Percentiles rank a stretch among this genome's conserved stretches.
phyloP scores from a whole-genome alignment of 2,329 filamentous ascomycete genomes.

The Neurospora sp. region DNA sequence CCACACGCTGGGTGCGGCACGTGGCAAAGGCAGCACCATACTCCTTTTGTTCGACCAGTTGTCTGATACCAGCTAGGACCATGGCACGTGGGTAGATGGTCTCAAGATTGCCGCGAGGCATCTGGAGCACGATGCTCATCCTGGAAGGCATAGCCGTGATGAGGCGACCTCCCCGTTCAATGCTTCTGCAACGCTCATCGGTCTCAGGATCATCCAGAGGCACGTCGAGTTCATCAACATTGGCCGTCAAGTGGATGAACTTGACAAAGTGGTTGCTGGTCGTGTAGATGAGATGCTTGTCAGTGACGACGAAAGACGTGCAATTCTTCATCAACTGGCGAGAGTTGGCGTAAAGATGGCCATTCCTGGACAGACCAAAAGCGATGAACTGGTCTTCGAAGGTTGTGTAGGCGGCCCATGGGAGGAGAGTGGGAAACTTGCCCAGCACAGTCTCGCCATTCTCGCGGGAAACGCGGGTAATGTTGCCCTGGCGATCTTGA shows the following conservation, averaged over 20 bases:
- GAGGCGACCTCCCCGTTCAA: slow-evolving; percentile 80
- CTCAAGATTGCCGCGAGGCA: slow-evolving; percentile 92
- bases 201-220: slow-evolving; percentile 82
- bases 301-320: slow-evolving; percentile 79
- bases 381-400: slow-evolving; percentile 32
- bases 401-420: slow-evolving; percentile 41
- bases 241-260: slow-evolving; percentile 70
- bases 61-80: slow-evolving; percentile 81
- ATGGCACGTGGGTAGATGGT: slow-evolving; percentile 90
- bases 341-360: slow-evolving; percentile 69
- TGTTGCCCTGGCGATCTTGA: slow-evolving; percentile 36
- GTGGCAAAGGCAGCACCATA: slow-evolving; percentile 79
- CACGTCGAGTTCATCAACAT: slow-evolving; percentile 60
- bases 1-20: slow-evolving; percentile 86
- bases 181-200: slow-evolving; percentile 83
- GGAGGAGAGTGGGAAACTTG: slow-evolving; percentile 37
- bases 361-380: slow-evolving; percentile 63
- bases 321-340: slow-evolving; percentile 72
- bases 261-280: slow-evolving; percentile 90
- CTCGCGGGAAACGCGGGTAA: slow-evolving; percentile 29
- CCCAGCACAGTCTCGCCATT: slow-evolving; percentile 26
- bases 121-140: slow-evolving; percentile 81
- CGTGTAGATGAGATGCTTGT: slow-evolving; percentile 79
- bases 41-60: slow-evolving; percentile 67
- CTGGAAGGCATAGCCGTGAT: slow-evolving; percentile 83